Evolutionary conservation across 768 basidiomycete genomes (phyloP), one percentile per base, ranked within the genome.

Genomic region (Thelephora aurantiotincta): DNA sequence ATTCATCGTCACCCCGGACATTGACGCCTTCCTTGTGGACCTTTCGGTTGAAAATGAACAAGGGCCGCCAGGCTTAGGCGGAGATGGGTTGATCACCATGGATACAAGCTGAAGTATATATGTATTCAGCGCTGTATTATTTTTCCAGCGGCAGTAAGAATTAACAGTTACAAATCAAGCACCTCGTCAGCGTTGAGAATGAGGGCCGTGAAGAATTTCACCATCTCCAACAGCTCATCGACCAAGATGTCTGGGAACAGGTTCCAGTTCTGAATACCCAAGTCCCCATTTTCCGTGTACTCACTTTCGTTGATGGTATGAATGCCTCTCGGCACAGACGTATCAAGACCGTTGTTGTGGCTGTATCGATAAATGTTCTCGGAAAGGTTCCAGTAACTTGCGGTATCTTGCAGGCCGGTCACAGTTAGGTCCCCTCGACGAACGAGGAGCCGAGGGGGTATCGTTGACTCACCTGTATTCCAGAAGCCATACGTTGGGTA

Each of bases 1-100:
- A 49, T 94, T 89, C 57, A 71, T 86, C 19, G 81, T 82, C 33
- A 83, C 89, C 0, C 92, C 92, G 0, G 78, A 96, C 55, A 68
- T 94, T 16, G 85, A 92, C 42, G 64, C 74, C 0, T 68, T 96
- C 20, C 66, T 96, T 7, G 57, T 67, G 6, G 77, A 79, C 11
- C 72, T 91, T 70, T 78, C 81, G 44, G 53, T 65, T 19, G 68
- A 70, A 14, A 77, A 80, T 45, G 58, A 58, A 23, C 55, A 56
- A 4, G 54, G 62, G 11, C 45, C 47, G 13, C 35, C 54, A 19
- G 47, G 55, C 5, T 55, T 67, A 14, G 66, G 71, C 20, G 66
- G 66, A 11, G 73, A 75, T 44, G 64, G 64, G 43, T 60, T 82
- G 20, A 67, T 81, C 45, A 69, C 65, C 51, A 80, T 82, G 72